Evolutionary conservation across 805 yeast genomes (phyloP).

Genomic region (Cyberlindnera samutprakarnensis): DNA sequence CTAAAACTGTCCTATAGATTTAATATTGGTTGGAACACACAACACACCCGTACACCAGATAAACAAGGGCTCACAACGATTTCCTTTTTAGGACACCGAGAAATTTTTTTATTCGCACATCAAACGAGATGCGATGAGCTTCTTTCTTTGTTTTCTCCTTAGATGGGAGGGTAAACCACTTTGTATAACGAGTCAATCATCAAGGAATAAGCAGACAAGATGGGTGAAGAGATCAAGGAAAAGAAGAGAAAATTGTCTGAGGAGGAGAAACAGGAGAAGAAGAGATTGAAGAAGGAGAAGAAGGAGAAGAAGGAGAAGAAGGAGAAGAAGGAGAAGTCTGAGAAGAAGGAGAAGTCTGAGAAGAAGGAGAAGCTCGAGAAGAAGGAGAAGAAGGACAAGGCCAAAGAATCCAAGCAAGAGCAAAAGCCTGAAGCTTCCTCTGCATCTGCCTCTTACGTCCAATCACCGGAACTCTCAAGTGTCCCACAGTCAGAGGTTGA

Average conservation of each 20-base stretch:
- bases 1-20: too few relatives aligned
- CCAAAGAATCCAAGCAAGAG: conserved; percentile 24
- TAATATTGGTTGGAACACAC: too few relatives aligned
- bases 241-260: conserved; percentile 20
- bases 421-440: conserved; percentile 1
- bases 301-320: conserved; percentile 13
- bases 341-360: conserved; percentile 29
- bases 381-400: conserved; percentile 14
- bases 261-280: conserved; percentile 25
- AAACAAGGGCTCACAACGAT: too few relatives aligned
- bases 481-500: conserved; percentile 51
- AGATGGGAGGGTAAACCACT: too few relatives aligned
- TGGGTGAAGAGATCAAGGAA: conserved; percentile 20
- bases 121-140: too few relatives aligned
- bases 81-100: too few relatives aligned
- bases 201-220: too few relatives aligned
- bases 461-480: conserved; percentile 31
- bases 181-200: too few relatives aligned
- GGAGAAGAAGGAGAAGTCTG: conserved; percentile 24
- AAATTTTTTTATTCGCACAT: too few relatives aligned
- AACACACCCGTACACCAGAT: too few relatives aligned
- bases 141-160: too few relatives aligned
- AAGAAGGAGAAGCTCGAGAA: conserved; percentile 28
- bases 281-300: conserved; percentile 24
- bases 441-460: conserved; percentile 23